Conservation (phyloP, 1,284 basidiomycete species). For the Pterula multifida region DNA sequence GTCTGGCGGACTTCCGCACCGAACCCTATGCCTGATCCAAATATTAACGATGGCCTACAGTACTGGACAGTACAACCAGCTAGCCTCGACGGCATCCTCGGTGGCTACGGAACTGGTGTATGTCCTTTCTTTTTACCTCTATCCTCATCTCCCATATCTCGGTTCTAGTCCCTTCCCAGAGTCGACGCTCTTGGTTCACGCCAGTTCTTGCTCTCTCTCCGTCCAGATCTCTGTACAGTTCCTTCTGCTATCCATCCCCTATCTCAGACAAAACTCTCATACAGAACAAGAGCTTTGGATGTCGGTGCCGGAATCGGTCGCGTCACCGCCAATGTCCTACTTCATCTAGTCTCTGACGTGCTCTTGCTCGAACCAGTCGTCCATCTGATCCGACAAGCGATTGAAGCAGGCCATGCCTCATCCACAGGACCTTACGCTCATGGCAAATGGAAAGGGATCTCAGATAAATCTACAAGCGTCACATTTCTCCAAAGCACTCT, state of each 20-base stretch:
- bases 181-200: constrained; percentile 83
- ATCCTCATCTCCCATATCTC: constrained; percentile 7
- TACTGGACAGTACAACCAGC: constrained; percentile 73
- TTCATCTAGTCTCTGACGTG: constrained; percentile 77
- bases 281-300: constrained; percentile 66
- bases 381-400: constrained; percentile 64
- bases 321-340: constrained; percentile 75
- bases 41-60: constrained; percentile 55
- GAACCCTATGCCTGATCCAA: constrained; percentile 20
- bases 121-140: constrained; percentile 12
- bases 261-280: constrained; percentile 14
- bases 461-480: constrained; percentile 59
- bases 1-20: too few relatives aligned
- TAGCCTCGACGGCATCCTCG: constrained; percentile 59
- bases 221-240: constrained; percentile 69
- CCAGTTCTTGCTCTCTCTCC: constrained; percentile 69
- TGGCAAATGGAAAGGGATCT: constrained; percentile 55
- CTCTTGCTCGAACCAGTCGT: constrained; percentile 81
- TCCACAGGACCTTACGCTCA: constrained; percentile 10
- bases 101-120: constrained; percentile 68
- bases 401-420: constrained; percentile 34
- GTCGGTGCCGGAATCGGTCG: constrained; percentile 88
- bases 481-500: constrained; percentile 69
- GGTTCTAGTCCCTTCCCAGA: constrained; percentile 64
- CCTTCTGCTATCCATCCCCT: constrained; percentile 50